Evolutionary conservation across 2,329 filamentous ascomycete species (phyloP).

Genomic region (Penicillium sp.): DNA sequence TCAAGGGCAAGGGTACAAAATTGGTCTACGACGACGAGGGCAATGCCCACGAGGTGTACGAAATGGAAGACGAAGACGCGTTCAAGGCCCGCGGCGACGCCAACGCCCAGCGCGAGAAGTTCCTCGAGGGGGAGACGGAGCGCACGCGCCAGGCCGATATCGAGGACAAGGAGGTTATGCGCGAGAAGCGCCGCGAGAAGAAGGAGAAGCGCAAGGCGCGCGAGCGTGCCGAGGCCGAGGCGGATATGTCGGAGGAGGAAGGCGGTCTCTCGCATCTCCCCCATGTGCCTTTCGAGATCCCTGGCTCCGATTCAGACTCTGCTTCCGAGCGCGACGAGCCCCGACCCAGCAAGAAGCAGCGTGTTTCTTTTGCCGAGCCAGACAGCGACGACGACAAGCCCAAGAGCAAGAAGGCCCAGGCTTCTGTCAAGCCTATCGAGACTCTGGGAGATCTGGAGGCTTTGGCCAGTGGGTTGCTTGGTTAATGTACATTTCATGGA

Average conservation of each 20-base stretch:
- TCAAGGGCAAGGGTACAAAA: slow-evolving; percentile 82
- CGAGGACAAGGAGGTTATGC: slow-evolving; percentile 76
- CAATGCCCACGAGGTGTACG: slow-evolving; percentile 78
- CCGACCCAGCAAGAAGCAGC: slow-evolving; percentile 42
- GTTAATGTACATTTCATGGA: slow-evolving; percentile 21
- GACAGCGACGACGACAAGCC: slow-evolving; percentile 31
- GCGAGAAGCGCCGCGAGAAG: slow-evolving; percentile 64
- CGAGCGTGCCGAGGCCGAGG: slow-evolving; percentile 39
- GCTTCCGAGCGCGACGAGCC: slow-evolving; percentile 27
- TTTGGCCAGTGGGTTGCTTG: slow-evolving; percentile 47
- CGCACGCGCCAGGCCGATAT: slow-evolving; percentile 74
- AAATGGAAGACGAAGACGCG: slow-evolving; percentile 79
- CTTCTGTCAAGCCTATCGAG: slow-evolving; percentile 35
- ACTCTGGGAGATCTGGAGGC: slow-evolving; percentile 51
- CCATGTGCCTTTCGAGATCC: slow-evolving; percentile 24
- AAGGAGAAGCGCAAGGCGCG: slow-evolving; percentile 47
- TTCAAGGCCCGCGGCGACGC: slow-evolving; percentile 75
- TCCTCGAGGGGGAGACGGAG: slow-evolving; percentile 72
- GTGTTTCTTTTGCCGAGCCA: slow-evolving; percentile 40
- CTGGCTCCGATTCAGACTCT: slow-evolving; percentile 19
- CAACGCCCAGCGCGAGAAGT: slow-evolving; percentile 72
- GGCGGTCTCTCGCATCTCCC: slow-evolving; percentile 21
- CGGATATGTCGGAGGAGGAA: slow-evolving; percentile 31
- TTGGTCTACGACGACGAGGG: slow-evolving; percentile 92
- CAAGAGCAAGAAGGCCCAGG: slow-evolving; percentile 16